A percentile compares a stretch with the other conserved stretches of the same genome.
These are phyloP conservation scores for Melampsora occidentalis DNA, from an alignment of 1,284 basidiomycete genomes.

Conservation along the genomic window DNA sequence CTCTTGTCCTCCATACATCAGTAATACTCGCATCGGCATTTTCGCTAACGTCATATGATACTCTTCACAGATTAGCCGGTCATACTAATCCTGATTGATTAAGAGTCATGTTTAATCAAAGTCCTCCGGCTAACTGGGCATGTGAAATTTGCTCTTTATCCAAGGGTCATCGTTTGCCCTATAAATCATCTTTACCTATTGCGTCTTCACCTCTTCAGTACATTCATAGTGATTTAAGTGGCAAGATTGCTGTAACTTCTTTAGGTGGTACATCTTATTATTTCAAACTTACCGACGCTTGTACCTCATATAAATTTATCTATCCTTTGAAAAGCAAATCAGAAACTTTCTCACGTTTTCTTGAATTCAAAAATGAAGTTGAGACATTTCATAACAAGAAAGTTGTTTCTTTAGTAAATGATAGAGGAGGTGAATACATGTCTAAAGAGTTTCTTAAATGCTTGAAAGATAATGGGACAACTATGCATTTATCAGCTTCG, in stretches of 20 bases:
- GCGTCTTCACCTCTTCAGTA: neutral
- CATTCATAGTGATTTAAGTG: constrained; percentile 19
- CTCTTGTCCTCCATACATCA: no score
- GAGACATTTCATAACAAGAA: no score
- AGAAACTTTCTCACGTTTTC: neutral
- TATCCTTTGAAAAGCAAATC: constrained; percentile 7
- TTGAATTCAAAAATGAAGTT: neutral
- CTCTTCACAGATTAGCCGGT: neutral
- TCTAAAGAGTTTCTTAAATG: no score
- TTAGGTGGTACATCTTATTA: constrained; percentile 3
- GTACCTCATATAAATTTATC: neutral
- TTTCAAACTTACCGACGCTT: constrained; percentile 16
- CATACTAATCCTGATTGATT: neutral
- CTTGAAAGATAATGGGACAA: no score
- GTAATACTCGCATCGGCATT: neutral
- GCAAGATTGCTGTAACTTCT: constrained; percentile 17
- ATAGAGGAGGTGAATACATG: no score
- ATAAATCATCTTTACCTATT: neutral
- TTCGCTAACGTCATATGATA: neutral
- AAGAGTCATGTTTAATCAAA: neutral
- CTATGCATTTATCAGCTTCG: no score
- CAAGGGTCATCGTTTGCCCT: constrained; percentile 14
- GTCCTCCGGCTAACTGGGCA: neutral
- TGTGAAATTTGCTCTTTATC: neutral
- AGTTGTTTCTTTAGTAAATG: no score